These are phyloP conservation scores for Cladosporium sp. DNA, from an alignment of 2,329 filamentous ascomycete species.

Conservation along the genomic window DNA sequence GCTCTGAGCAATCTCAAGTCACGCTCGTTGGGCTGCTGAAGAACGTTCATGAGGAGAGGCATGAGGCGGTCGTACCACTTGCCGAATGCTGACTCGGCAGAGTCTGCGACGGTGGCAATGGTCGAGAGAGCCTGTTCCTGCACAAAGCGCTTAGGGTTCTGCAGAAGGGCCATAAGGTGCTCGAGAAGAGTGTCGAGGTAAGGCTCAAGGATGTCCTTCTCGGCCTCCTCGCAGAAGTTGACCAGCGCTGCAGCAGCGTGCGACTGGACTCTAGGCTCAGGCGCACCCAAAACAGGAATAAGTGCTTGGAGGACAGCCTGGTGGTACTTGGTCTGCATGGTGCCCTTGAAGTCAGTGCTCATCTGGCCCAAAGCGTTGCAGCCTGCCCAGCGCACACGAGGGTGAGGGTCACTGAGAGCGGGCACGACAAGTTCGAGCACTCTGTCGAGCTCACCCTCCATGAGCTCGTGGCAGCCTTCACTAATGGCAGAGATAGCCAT, in stretches of 20 bases:
- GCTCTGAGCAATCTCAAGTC: conserved; percentile 88
- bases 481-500: conserved; percentile 99
- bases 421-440: conserved; percentile 94
- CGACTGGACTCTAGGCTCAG: conserved; percentile 91
- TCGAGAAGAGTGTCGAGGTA: conserved; percentile 87
- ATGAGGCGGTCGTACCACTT: conserved; percentile 96
- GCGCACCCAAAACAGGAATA: conserved; percentile 85
- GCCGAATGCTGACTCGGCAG: conserved; percentile 88
- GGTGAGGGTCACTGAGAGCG: conserved; percentile 83
- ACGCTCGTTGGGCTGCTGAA: conserved; percentile 88
- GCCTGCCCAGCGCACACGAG: conserved; percentile 93
- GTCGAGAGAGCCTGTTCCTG: conserved; percentile 97
- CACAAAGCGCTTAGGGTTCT: conserved; percentile 91
- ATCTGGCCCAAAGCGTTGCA: conserved; percentile 99
- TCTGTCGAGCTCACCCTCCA: conserved; percentile 92
- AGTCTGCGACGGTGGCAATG: conserved; percentile 98
- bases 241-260: conserved; percentile 97
- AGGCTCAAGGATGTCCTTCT: conserved; percentile 86
- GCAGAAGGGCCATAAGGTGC: conserved; percentile 82
- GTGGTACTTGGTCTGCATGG: conserved; percentile 97
- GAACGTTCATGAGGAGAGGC: conserved; percentile 87
- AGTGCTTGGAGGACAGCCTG: conserved; percentile 84
- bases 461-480: conserved; percentile 91
- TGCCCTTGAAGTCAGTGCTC: conserved; percentile 98
- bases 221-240: conserved; percentile 98